Evolutionary conservation across 2,329 filamentous ascomycete genomes (phyloP), one percentile per base, ranked within the genome.

Genomic region (Claviceps sp.): DNA sequence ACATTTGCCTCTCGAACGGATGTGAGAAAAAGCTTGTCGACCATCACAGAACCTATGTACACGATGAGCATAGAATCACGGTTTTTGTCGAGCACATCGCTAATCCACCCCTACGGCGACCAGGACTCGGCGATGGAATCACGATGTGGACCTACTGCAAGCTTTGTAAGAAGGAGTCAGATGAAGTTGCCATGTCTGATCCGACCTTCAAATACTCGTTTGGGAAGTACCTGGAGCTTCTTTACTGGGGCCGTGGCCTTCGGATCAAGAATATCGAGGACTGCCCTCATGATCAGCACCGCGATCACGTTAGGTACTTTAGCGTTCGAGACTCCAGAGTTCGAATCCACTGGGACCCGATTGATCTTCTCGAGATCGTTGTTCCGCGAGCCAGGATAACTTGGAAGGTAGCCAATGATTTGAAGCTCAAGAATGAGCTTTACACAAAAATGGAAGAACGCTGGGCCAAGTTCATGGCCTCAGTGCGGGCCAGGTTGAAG

Each of bases 91-190:
- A 95, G 62, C 62, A 66, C 34, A 56, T 67, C 5, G 60, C 66
- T 11, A 84, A 82, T 37, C 66, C 70, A 3, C 61, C 67, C 3
- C 60, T 65, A 3, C 60, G 61, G 50, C 54, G 55, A 18, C 60
- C 66, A 34, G 83, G 67, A 79, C 64, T 63, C 50, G 67, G 67
- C 43, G 70, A 72, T 44, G 86, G 84, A 2, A 95, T 98, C 52
- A 79, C 90, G 53, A 96, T 98, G 88, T 98, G 94, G 94, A 97
- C 88, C 58, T 88, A 85, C 60, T 98, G 93, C 72, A 93, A 95
- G 61, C 76, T 87, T 34, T 98, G 94, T 66, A 84, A 87, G 50
- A 88, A 88, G 58, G 90, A 97, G 64, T 95, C 91, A 0, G 86
- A 88, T 41, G 83, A 90, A 47, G 86, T 87, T 58, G 83, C 85